Evolutionary conservation across 805 yeast genomes (phyloP), one percentile per base, ranked within the genome.

Genomic region (Nakazawaea sp.): DNA sequence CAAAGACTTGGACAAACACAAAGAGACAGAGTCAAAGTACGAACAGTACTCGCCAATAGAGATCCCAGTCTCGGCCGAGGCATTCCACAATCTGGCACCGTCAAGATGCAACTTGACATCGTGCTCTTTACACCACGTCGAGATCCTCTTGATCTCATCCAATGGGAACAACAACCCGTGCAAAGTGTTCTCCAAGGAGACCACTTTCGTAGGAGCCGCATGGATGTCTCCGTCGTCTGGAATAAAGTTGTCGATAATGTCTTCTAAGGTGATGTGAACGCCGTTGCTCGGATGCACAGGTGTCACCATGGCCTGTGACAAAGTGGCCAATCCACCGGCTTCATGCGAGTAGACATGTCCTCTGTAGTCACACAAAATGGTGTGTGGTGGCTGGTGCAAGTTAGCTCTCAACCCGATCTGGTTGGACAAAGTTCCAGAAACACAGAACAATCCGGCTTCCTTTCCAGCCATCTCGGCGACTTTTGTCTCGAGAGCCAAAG

Each of bases 71-170:
- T 72, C 89, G 10, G 72, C 82, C 28, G 78, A 66, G n/a, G 96
- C 96, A 56, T 84, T 85, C 89, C 94, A 88, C 35, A 89, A 61
- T 49, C 97, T 72, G n/a, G 97, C 97, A 44, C 97, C 97, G 56
- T 89, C 97, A 49, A 88, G 75, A 52, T 90, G 97, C 47, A 88
- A 57, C 39, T 64, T 69, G 38, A 85, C 59, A 38, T 65, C 67
- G 47, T 78, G 67, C 20, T 62, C 70, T 36, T 68, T 65, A 45
- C 90, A 85, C 70, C 84, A 89, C 29, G 61, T 68, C 30, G 81
- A 70, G 48, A 89, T 89, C 40, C 75, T 72, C 41, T 63, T 61
- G 38, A 89, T 68, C 55, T 89, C 96, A 24, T 81, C 90, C 30
- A 79, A 49, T 7, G 97, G 97, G 57, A 74, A 71, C 31, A 89